phyloP scores from a whole-genome alignment of 1,284 basidiomycete genomes.

The Malassezia yamatoensis region DNA sequence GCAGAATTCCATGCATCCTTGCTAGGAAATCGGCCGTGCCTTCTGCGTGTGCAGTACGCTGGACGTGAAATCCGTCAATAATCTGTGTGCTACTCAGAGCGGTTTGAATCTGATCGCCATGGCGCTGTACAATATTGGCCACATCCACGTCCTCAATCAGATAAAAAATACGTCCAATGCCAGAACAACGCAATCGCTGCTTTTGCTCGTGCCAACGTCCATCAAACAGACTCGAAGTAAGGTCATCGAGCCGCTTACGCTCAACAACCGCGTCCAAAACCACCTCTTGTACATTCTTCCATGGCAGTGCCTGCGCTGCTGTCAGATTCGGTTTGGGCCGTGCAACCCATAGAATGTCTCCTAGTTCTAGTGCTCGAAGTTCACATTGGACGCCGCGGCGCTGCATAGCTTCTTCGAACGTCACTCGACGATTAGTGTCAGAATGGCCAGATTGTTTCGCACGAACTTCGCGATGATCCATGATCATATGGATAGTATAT shows the following conservation, averaged over 20 bases:
- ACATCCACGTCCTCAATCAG: slow-evolving; percentile 54
- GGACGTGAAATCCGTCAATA: slow-evolving; percentile 54
- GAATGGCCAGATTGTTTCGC: slow-evolving; percentile 16
- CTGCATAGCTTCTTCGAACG: slow-evolving; percentile 24
- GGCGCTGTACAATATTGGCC: slow-evolving; percentile 35
- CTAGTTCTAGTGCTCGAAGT: slow-evolving; percentile 52
- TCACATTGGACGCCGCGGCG: slow-evolving; percentile 50
- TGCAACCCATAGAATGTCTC: slow-evolving; percentile 57
- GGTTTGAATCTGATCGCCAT: slow-evolving; percentile 47
- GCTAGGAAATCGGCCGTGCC: slow-evolving; percentile 54
- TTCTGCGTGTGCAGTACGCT: slow-evolving; percentile 51
- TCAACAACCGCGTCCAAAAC: slow-evolving; percentile 56
- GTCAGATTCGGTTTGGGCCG: slow-evolving; percentile 39
- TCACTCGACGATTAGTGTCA: slow-evolving; percentile 4
- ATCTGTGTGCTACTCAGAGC: slow-evolving; percentile 53
- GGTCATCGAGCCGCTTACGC: slow-evolving; percentile 55
- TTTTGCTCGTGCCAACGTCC: slow-evolving; percentile 56
- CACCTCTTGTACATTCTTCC: slow-evolving; percentile 45
- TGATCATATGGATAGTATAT: slow-evolving; percentile 53
- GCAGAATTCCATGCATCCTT: slow-evolving; percentile 51
- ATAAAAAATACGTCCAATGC: slow-evolving; percentile 53
- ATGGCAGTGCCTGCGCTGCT: slow-evolving; percentile 19
- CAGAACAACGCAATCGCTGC: slow-evolving; percentile 52
- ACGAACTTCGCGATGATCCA: slow-evolving; percentile 54
- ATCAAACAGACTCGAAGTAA: slow-evolving; percentile 53